A percentile compares a stretch with the other conserved stretches of the same genome.
Evolutionary conservation across 371 early-diverging fungal genomes (phyloP).

Genomic region (Dentiscutata heterogama): DNA sequence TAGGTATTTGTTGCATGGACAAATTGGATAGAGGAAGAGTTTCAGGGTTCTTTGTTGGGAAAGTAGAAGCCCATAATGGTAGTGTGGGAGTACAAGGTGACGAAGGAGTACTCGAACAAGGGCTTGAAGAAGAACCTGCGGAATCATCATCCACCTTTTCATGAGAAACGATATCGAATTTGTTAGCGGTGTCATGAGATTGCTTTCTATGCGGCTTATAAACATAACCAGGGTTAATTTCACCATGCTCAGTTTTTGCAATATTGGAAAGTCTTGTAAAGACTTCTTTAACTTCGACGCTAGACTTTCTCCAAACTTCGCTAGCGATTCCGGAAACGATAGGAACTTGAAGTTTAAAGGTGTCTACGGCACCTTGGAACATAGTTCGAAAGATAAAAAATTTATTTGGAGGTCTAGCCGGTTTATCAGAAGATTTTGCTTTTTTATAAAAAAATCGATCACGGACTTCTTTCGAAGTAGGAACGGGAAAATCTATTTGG

Average conservation of each 20-base stretch:
- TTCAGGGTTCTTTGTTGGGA: background rate
- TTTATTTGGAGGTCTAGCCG: slow-evolving; percentile 43
- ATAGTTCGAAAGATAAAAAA: slow-evolving; percentile 44
- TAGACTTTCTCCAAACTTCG: slow-evolving; percentile 43
- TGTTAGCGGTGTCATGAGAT: background rate
- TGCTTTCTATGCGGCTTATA: slow-evolving; percentile 33
- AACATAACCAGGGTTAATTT: slow-evolving; percentile 42
- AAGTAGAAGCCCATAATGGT: slow-evolving; percentile 3
- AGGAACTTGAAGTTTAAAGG: slow-evolving; percentile 42
- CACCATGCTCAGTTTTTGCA: slow-evolving; percentile 39
- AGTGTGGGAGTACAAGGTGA: background rate
- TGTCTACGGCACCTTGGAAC: slow-evolving; percentile 37
- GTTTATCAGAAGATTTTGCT: slow-evolving; percentile 40
- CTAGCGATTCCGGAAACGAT: slow-evolving; percentile 41
- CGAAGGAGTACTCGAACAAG: background rate
- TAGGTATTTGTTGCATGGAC: background rate
- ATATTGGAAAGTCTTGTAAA: slow-evolving; percentile 35
- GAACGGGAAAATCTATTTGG: slow-evolving; percentile 27
- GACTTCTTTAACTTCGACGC: slow-evolving; percentile 29
- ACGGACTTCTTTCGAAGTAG: slow-evolving; percentile 40
- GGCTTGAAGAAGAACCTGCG: background rate
- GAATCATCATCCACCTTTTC: too few species aligned
- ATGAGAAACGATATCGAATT: background rate
- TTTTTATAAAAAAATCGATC: slow-evolving; percentile 43
- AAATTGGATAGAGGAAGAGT: background rate